These are phyloP conservation scores for Calonectria naviculata DNA, from an alignment of 2,329 filamentous ascomycete species.

Conservation along the genomic window DNA sequence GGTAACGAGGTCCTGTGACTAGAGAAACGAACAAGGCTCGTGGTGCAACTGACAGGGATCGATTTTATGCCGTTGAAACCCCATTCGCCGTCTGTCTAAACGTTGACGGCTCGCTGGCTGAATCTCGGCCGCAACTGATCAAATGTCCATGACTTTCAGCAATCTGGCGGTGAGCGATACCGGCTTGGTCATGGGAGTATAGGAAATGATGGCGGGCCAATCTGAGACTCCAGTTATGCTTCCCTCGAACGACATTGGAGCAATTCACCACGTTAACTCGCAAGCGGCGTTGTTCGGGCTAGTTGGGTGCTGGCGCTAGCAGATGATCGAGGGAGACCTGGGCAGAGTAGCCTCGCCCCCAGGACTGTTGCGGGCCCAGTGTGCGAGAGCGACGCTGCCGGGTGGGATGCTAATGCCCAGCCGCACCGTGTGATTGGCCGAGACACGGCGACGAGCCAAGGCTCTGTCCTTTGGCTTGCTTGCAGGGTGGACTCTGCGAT, in stretches of 20 bases:
- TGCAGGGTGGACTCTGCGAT: slow-evolving; percentile 23
- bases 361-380: slow-evolving; percentile 23
- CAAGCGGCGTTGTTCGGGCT: slow-evolving; percentile 26
- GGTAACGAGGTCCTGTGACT: slow-evolving; percentile 44
- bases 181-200: slow-evolving; percentile 21
- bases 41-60: slow-evolving; percentile 44
- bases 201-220: slow-evolving; percentile 25
- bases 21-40: slow-evolving; percentile 36
- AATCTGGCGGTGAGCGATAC: slow-evolving; percentile 42
- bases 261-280: slow-evolving; percentile 24
- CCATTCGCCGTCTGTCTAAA: slow-evolving; percentile 39
- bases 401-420: slow-evolving; percentile 33
- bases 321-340: slow-evolving; percentile 25
- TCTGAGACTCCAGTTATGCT: slow-evolving; percentile 32
- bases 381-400: slow-evolving; percentile 28
- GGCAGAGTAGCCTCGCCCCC: slow-evolving; percentile 30
- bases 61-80: slow-evolving; percentile 39
- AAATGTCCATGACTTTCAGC: slow-evolving; percentile 33
- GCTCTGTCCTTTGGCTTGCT: slow-evolving; percentile 35
- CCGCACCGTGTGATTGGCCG: slow-evolving; percentile 32
- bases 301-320: slow-evolving; percentile 27
- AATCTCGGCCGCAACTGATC: slow-evolving; percentile 32
- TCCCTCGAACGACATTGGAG: slow-evolving; percentile 30
- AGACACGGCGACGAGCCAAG: slow-evolving; percentile 29
- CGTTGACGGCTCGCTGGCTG: slow-evolving; percentile 32